Evolutionary conservation across 2,329 filamentous ascomycete species (phyloP), one percentile per base, ranked within the genome.

Genomic region (Xylariaceae sp.): DNA sequence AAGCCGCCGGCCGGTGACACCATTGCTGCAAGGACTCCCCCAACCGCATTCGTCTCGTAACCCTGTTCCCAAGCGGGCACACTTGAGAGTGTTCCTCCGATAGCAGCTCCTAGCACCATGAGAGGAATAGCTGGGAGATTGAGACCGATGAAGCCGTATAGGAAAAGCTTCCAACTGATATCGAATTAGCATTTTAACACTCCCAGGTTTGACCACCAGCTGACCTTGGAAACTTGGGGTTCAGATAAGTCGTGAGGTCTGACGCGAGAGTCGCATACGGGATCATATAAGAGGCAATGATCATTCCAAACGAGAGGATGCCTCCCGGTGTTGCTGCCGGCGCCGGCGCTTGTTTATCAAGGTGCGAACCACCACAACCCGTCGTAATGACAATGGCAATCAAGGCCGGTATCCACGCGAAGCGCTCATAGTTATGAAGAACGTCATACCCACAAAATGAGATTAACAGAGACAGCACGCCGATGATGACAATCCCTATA

Each of bases 91-190:
- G 84, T 84, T 4, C 84, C 84, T 23, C 80, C 84, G 34, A 88
- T 86, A n/a, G 86, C 85, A 11, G 86, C 83, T 7, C 86, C 86
- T 0, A 88, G 78, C 0, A 77, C 77, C 83, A 88, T 87, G 50
- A 88, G 78, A 0, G 83, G 76, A 11, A 61, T 40, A 3, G 33
- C 48, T 2, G 56, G 52, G n/a, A 60, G 12, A 2, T 17, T 11
- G 9, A 62, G 43, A 12, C 86, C 86, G 12, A 76, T 62, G 65
- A 85, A 87, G 3, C 78, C 80, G 66, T 87, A 87, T 4, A 74
- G 53, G 46, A 86, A 85, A 56, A 87, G 34, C 3, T 73, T 71
- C 47, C 59, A 64, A 28, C 48, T 53, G 17, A 17, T 37, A 11
- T 37, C 17, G 6, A 33, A 40, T 56, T 11, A 56, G 52, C 21